phyloP scores from a whole-genome alignment of 352 stramenopile species.

The Phytophthora fragariaefolia region DNA sequence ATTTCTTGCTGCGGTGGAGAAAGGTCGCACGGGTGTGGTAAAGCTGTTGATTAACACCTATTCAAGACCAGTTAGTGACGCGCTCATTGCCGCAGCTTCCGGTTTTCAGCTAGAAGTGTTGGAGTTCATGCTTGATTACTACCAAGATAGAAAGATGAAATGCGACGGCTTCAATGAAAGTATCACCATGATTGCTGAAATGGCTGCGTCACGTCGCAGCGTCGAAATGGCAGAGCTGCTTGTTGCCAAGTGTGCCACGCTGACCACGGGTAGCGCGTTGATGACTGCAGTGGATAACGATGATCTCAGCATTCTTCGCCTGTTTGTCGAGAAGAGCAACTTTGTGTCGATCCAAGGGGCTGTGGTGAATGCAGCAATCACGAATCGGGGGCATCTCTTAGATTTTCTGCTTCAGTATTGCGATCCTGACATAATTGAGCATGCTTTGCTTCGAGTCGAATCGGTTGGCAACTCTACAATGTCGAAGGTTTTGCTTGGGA shows the following conservation, averaged over 20 bases:
- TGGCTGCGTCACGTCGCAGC: neutral
- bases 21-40: neutral
- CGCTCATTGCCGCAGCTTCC: neutral
- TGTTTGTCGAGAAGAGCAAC: slow-evolving; percentile 8
- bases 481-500: slow-evolving; percentile 8
- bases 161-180: neutral
- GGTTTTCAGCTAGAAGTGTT: neutral
- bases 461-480: neutral
- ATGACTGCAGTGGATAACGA: slow-evolving; percentile 5
- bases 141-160: neutral
- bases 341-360: slow-evolving; percentile 11
- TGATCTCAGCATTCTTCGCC: slow-evolving; percentile 8
- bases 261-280: slow-evolving; percentile 14
- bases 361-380: slow-evolving; percentile 12
- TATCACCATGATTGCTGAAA: slow-evolving; percentile 5
- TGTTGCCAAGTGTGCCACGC: slow-evolving; percentile 7
- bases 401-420: slow-evolving; percentile 10
- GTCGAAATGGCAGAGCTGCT: slow-evolving; percentile 7
- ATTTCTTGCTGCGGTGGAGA: slow-evolving; percentile 5
- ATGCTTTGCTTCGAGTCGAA: slow-evolving; percentile 13
- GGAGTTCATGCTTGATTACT: slow-evolving; percentile 23
- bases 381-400: slow-evolving; percentile 10
- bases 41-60: slow-evolving; percentile 1
- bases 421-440: slow-evolving; percentile 13
- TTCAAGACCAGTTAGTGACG: slow-evolving; percentile 4